Evolutionary conservation across 805 yeast species (phyloP).

Genomic region (Suhomyces kilbournensis): DNA sequence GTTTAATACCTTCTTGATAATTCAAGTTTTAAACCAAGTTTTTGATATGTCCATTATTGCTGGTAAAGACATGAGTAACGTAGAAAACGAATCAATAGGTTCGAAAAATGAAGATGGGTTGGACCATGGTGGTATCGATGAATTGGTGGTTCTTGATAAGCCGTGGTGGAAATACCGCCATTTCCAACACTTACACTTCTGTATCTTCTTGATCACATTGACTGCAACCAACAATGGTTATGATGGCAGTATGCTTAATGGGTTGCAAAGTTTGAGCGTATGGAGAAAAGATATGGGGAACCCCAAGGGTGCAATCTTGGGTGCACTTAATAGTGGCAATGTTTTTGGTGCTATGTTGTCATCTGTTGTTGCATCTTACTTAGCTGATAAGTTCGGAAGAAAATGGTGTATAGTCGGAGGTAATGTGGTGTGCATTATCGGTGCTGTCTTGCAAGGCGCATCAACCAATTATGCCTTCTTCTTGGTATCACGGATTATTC

Average conservation of each 20-base stretch:
- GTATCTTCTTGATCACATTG: slow-evolving; percentile 40
- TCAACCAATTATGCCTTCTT: slow-evolving; percentile 36
- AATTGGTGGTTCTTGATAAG: slow-evolving; percentile 11
- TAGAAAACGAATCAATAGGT: slow-evolving; percentile 1
- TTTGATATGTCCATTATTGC: not conserved
- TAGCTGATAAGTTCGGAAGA: slow-evolving; percentile 42
- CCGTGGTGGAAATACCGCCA: slow-evolving; percentile 37
- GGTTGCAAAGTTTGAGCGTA: slow-evolving; percentile 42
- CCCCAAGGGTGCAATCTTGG: slow-evolving; percentile 19
- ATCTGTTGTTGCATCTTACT: slow-evolving; percentile 24
- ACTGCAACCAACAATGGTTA: slow-evolving; percentile 43
- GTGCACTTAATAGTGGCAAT: slow-evolving; percentile 20
- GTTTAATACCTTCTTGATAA: not conserved
- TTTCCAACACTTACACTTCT: slow-evolving; percentile 33
- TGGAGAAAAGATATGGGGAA: slow-evolving; percentile 39
- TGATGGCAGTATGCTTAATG: slow-evolving; percentile 41
- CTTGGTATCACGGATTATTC: slow-evolving; percentile 43
- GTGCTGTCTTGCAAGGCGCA: slow-evolving; percentile 37
- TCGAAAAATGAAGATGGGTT: not conserved
- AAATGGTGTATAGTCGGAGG: slow-evolving; percentile 27
- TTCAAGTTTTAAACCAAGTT: no score
- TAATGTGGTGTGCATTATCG: slow-evolving; percentile 24
- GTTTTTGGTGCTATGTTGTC: slow-evolving; percentile 38
- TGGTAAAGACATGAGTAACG: not conserved
- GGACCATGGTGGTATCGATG: slow-evolving; percentile 1